Evolutionary conservation across 352 stramenopile species (phyloP).

Genomic region (Globisporangium cystogenes): DNA sequence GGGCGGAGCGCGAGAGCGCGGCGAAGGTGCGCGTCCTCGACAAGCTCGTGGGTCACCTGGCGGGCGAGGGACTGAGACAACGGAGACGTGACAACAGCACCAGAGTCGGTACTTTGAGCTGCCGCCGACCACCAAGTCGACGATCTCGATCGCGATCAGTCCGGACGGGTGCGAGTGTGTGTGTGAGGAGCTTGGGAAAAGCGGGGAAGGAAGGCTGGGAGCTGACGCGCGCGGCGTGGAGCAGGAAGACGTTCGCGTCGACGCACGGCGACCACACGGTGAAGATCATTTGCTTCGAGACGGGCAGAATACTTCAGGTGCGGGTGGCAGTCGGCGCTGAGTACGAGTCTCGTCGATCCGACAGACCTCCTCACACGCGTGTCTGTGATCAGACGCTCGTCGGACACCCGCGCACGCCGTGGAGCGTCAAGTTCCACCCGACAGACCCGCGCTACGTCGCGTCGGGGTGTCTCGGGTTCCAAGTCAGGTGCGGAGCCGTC

Average conservation of each 20-base stretch:
- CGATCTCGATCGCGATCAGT: slow-evolving; percentile 86
- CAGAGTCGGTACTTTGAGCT: slow-evolving; percentile 84
- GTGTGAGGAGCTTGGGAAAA: not conserved
- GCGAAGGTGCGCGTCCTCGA: slow-evolving; percentile 46
- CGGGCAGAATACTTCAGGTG: slow-evolving; percentile 78
- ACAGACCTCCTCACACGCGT: not conserved
- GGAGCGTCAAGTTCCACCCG: slow-evolving; percentile 99
- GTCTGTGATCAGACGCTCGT: slow-evolving; percentile 58
- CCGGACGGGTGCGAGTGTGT: slow-evolving; percentile 57
- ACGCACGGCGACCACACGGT: slow-evolving; percentile 98
- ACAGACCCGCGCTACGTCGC: slow-evolving; percentile 91
- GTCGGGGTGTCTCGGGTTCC: slow-evolving; percentile 95
- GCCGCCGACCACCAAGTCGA: slow-evolving; percentile 82
- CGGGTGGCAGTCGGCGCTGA: too few relatives aligned
- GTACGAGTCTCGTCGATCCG: not conserved
- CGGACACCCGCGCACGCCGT: slow-evolving; percentile 86
- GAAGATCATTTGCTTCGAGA: slow-evolving; percentile 96
- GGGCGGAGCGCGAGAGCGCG: slow-evolving; percentile 73
- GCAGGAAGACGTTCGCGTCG: slow-evolving; percentile 91
- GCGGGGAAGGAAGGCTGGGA: not conserved
- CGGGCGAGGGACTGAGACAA: slow-evolving; percentile 1
- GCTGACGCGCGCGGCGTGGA: not conserved
- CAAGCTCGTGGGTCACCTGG: too few relatives aligned
- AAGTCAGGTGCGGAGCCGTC: slow-evolving; percentile 71
- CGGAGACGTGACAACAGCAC: slow-evolving; percentile 35